Evolutionary conservation across 139 green algal genomes (phyloP).

Genomic region (Tetradesmus lagerheimii): DNA sequence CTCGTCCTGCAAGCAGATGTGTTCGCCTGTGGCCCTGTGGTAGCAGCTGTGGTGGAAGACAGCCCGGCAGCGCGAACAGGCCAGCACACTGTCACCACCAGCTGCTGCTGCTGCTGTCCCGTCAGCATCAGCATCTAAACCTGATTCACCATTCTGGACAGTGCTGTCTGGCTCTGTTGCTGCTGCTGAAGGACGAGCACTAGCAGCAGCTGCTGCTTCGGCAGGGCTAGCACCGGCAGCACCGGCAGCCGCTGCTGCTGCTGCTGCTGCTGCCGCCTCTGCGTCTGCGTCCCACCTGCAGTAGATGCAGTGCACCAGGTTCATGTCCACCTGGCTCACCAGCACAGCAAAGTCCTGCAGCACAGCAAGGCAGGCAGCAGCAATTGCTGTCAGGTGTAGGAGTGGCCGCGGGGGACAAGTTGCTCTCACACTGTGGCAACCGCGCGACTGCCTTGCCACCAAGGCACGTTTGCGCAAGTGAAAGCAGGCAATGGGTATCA

Average conservation of each 20-base stretch:
- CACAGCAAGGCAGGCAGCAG: background rate
- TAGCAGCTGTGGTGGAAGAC: conserved; percentile 26
- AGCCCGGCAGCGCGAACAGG: background rate
- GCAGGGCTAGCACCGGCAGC: background rate
- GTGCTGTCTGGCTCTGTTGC: background rate
- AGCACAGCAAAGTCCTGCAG: conserved; percentile 23
- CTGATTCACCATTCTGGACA: background rate
- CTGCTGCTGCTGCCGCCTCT: background rate
- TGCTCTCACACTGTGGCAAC: too few relatives aligned
- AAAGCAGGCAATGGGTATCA: too few relatives aligned
- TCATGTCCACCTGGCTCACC: conserved; percentile 6
- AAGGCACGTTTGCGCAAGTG: too few relatives aligned
- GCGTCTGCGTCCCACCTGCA: background rate
- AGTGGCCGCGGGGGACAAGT: too few relatives aligned
- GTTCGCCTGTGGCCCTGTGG: background rate
- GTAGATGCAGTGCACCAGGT: conserved; percentile 3
- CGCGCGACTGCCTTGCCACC: too few relatives aligned
- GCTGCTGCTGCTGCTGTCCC: conserved; percentile 1
- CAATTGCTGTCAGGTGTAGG: background rate
- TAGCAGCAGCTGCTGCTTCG: conserved; percentile 1
- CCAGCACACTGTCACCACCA: background rate
- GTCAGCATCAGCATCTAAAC: background rate
- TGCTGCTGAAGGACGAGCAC: background rate
- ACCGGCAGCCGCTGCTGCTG: background rate
- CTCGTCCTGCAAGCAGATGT: background rate